Conservation (phyloP, 169 alveolate species). For the Cryptosporidium tyzzeri region DNA sequence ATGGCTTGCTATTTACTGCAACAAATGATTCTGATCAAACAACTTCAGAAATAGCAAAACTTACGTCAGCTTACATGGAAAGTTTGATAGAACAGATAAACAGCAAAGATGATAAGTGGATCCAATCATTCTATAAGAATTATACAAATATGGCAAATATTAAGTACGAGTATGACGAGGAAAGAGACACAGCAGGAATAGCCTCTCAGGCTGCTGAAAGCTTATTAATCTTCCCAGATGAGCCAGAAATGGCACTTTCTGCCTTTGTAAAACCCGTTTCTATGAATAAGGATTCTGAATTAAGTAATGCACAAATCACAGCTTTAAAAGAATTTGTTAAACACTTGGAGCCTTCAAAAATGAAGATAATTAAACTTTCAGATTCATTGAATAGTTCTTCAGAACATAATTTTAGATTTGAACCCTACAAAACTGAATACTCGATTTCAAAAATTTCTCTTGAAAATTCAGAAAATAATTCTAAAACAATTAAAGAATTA, state of each 20-base stretch:
- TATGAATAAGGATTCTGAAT: neutral
- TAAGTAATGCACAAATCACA: neutral
- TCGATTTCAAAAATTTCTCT: constrained; percentile 6
- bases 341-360: constrained; percentile 8
- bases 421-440: constrained; percentile 49
- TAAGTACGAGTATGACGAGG: constrained; percentile 48
- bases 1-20: constrained; percentile 51
- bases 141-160: constrained; percentile 69
- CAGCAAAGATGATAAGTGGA: constrained; percentile 39
- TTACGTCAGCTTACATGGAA: constrained; percentile 22
- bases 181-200: constrained; percentile 49
- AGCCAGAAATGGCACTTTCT: constrained; percentile 71
- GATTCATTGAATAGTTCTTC: neutral
- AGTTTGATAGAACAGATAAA: constrained; percentile 23
- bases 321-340: constrained; percentile 10
- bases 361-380: constrained; percentile 40
- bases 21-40: constrained; percentile 46
- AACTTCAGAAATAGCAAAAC: constrained; percentile 22
- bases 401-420: neutral
- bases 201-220: constrained; percentile 72
- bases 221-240: constrained; percentile 50
- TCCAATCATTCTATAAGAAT: constrained; percentile 27
- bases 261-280: constrained; percentile 40
- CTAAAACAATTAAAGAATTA: neutral
- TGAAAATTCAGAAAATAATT: neutral